Base-by-base conservation (phyloP, 2,329 filamentous ascomycete species). In the Fusarium setosum region DNA sequence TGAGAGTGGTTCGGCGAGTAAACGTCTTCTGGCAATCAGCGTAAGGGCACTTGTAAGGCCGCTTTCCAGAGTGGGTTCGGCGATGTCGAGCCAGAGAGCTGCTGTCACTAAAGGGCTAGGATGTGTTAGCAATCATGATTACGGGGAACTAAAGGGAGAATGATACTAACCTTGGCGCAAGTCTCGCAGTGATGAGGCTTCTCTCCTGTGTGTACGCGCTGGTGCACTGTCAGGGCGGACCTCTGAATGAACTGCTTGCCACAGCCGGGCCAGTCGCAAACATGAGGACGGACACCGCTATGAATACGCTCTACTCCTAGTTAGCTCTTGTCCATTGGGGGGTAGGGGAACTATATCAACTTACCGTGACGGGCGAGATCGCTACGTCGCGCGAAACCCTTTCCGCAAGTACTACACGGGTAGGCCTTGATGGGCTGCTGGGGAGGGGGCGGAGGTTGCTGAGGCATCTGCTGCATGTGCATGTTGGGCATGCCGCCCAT, bases 11-110 rank as follows among this genome's bases (percentile, higher is more conserved):
- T 67, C 95, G 91, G 57, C 96, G 90, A 10, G 96, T 99, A 74
- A 99, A 99, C 0, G 95, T 98, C 86, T 98, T 98, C 76, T 98
- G 94, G 79, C 96, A 99, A 77, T 97, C 94, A 60, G 94, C 94
- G 73, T 96, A 98, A 1, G 94, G 94, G 80, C 96, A 99, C 79
- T 97, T 97, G 83, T 98, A 99, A 2, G 96, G 96, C 48, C 96
- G 87, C 80, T 96, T 97, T 59, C 96, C 96, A 5, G 93, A 96
- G 76, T 99, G 96, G 61, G 97, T 98, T 67, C 96, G 89, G 60
- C 96, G 90, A 80, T 99, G 96, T 55, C 96, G 88, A 13, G 96
- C 96, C 20, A 99, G 84, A 17, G 95, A 98, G 73, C 93, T 97
- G 44, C 93, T 97, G 77, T 99, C 96, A 74, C 94, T 97, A 74